A percentile compares a stretch with the other conserved stretches of the same genome.
phyloP scores from a whole-genome alignment of 176 grass and related monocot species.

The Cenchrus fungigraminus region DNA sequence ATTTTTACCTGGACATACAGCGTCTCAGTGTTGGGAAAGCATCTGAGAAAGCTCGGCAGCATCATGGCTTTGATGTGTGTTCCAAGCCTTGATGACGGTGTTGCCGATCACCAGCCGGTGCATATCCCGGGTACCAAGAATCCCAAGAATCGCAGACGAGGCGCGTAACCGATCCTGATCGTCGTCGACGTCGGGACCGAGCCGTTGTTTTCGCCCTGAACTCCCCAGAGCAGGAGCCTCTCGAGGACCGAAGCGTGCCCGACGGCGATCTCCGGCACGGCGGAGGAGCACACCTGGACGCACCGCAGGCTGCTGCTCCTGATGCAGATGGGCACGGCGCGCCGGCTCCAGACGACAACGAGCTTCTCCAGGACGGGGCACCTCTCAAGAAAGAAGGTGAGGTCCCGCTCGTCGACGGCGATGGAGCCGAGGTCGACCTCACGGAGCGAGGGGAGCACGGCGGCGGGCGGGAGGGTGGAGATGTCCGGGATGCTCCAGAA shows the following conservation, averaged over 20 bases:
- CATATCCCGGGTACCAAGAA: neutral
- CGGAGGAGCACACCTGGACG: neutral
- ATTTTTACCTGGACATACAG: neutral
- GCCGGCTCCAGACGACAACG: neutral
- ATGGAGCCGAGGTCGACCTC: neutral
- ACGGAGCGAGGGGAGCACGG: neutral
- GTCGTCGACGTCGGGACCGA: neutral
- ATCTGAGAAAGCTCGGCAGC: neutral
- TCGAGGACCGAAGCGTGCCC: neutral
- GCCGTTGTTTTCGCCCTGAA: neutral
- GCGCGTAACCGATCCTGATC: neutral
- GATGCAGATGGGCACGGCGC: neutral
- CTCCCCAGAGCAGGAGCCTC: neutral
- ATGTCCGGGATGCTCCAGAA: neutral
- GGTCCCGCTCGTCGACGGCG: neutral
- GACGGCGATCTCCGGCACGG: neutral
- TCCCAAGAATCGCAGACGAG: neutral
- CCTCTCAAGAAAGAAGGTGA: neutral
- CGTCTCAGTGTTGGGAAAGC: neutral
- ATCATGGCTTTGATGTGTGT: neutral
- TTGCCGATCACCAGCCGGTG: no score
- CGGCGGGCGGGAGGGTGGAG: neutral
- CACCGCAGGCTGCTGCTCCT: neutral
- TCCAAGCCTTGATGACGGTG: neutral
- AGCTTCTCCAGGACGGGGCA: constrained; percentile 23